Base-by-base conservation (phyloP, 2,329 filamentous ascomycete genomes). In the Claviceps capensis region DNA sequence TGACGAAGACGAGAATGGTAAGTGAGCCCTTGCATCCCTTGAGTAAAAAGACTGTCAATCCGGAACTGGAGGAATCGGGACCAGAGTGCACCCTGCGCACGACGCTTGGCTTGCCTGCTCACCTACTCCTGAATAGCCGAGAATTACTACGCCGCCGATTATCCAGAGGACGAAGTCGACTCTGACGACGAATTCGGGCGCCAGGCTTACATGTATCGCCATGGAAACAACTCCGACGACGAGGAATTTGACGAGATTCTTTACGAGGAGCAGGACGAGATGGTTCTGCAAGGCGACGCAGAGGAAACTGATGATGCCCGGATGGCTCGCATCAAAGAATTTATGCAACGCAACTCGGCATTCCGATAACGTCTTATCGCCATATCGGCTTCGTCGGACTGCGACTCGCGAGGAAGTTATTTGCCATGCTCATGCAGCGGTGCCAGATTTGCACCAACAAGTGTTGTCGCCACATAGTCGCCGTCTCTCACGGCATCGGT, bases 101-200 rank as follows among this genome's bases (percentile, higher is more conserved):
- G 11, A 3, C 23, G 41, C 19, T 43, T 43, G 8, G 9, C 6
- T 42, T 11, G 13, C 17, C 11, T 42, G 17, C 41, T 6, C 14
- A 43, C 52, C 52, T 46, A 56, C 55, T 34, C 40, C 11, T 45
- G 22, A 9, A 16, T 54, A 82, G 83, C 86, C 38, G 86, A 90
- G 63, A 84, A 88, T 60, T 82, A 88, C 65, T 88, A 89, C 62
- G 81, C 82, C 3, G 83, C 85, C 51, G 86, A 90, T 63, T 90
- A 90, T 58, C 86, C 86, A 0, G 86, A 90, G 55, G 85, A 90
- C 51, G 86, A 90, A 63, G 75, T 88, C 14, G 82, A 80, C 45
- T 83, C 80, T 16, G 85, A 88, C 58, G 69, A 72, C 50, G 70
- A 72, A 53, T 70, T 74, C 55, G 77, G 72, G 44, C 69, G 72